These are phyloP conservation scores for Stentor coeruleus DNA, from an alignment of 73 alveolate genomes.

Conservation along the genomic window DNA sequence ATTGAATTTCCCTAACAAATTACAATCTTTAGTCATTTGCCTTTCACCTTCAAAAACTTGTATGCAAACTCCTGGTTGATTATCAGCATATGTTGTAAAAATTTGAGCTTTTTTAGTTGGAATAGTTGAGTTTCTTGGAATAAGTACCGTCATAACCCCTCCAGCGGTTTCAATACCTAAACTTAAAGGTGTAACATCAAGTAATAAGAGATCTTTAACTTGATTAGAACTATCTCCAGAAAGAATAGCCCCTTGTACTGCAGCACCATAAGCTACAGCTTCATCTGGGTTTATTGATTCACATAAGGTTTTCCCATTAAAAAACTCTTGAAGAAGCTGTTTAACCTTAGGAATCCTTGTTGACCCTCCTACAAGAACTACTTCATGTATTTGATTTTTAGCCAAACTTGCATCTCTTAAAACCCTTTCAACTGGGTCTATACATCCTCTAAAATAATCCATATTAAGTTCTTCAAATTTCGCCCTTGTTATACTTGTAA, in stretches of 20 bases:
- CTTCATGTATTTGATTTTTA: constrained; percentile 67
- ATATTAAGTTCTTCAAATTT: constrained; percentile 72
- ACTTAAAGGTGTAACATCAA: constrained; percentile 50
- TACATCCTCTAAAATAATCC: constrained; percentile 56
- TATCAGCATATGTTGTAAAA: neutral
- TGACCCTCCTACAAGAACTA: constrained; percentile 76
- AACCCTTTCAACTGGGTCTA: constrained; percentile 60
- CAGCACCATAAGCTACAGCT: constrained; percentile 90
- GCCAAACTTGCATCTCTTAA: constrained; percentile 55
- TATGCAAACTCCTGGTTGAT: neutral
- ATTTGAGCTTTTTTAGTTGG: neutral
- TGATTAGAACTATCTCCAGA: constrained; percentile 36
- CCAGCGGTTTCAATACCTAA: constrained; percentile 46
- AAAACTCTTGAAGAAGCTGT: constrained; percentile 52
- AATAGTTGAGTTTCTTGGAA: neutral
- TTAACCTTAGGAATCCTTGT: constrained; percentile 77
- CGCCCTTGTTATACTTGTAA: constrained; percentile 56
- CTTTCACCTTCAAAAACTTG: neutral
- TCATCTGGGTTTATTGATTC: constrained; percentile 86
- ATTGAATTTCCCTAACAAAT: neutral
- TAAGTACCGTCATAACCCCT: constrained; percentile 22
- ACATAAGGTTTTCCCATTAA: constrained; percentile 69
- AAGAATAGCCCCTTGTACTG: constrained; percentile 47
- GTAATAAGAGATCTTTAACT: constrained; percentile 38
- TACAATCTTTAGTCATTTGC: neutral